These are phyloP conservation scores for Anacardium occidentale DNA, from an alignment of 345 rosid species.

Conservation along the genomic window DNA sequence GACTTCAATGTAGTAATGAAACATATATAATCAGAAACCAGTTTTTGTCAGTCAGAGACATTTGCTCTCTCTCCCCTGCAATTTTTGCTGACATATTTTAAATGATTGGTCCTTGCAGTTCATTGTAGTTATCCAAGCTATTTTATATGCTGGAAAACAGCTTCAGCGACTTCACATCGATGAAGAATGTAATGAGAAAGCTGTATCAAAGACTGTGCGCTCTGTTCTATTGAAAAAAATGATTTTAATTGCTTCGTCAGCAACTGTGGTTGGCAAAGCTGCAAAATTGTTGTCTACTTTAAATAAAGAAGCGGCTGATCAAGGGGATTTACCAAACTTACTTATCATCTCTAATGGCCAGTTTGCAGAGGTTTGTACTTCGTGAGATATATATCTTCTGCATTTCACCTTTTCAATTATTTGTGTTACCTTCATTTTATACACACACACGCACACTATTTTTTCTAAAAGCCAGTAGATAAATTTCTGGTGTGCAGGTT, in stretches of 20 bases:
- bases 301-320: slow-evolving; percentile 77
- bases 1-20: neutral
- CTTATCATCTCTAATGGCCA: slow-evolving; percentile 52
- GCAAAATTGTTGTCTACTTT: slow-evolving; percentile 65
- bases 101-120: slow-evolving; percentile 58
- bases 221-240: slow-evolving; percentile 64
- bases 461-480: slow-evolving; percentile 11
- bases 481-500: slow-evolving; percentile 45
- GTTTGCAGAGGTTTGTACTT: slow-evolving; percentile 68
- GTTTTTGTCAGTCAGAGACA: neutral
- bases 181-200: slow-evolving; percentile 36
- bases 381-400: slow-evolving; percentile 8
- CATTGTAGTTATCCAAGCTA: slow-evolving; percentile 80
- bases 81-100: slow-evolving; percentile 29
- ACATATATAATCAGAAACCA: neutral
- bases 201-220: slow-evolving; percentile 28
- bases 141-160: slow-evolving; percentile 70
- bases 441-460: neutral
- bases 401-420: slow-evolving; percentile 5
- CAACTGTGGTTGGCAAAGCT: slow-evolving; percentile 56
- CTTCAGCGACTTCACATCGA: slow-evolving; percentile 58
- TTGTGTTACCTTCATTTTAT: neutral
- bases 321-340: slow-evolving; percentile 64
- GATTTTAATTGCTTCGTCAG: slow-evolving; percentile 67
- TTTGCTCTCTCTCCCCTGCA: neutral